Evolutionary conservation across 164 flowering plant species (phyloP), one percentile per base, ranked within the genome.

Genomic region (Vitis riparia): DNA sequence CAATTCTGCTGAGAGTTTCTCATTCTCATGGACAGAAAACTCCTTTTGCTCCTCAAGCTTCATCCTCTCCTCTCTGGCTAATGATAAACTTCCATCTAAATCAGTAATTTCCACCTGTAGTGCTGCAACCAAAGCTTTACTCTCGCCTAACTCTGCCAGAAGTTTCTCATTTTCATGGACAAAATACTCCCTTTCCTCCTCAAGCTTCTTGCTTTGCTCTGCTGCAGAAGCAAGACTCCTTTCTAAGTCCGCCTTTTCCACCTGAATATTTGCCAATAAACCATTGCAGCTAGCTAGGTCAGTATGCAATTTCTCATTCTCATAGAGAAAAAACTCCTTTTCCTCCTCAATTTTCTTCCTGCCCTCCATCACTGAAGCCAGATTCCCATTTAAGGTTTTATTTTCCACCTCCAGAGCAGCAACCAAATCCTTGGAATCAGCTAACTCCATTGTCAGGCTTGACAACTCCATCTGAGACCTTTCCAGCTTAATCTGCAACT

Each of bases 401-500:
- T 71, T 75, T 55, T 72, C 79, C 52, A 32, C 10, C 51, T 66
- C 77, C 27, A 80, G 65, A 49, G 66, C 57, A 16, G 59, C 70
- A 68, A 75, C 57, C 56, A 75, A 58, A 77, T 44, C 70, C 63
- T 71, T 77, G 75, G 79, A 71, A 58, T 77, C 79, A 51, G 81
- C 81, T 63, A 91, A 75, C 64, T 91, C 90, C 16, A 12, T 37
- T 12, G 81, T 75, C 64, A 88, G 68, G 59, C 65, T 71, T 29
- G 77, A 71, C 66, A 81, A 59, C 55, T 89, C 88, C 52, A 63
- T 78, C 9, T 73, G 82, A n/a, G 88, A 84, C 55, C 67, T 83
- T 76, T 82, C 82, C 67, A 88, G 72, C 73, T 81, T 76, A 61
- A 23, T 72, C 76, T 86, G 85, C 74, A 88, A 69, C 65, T 84